A percentile compares a stretch with the other conserved stretches of the same genome.
Evolutionary conservation across 2,329 filamentous ascomycete species (phyloP).

Genomic region (Aspergillus sp.): DNA sequence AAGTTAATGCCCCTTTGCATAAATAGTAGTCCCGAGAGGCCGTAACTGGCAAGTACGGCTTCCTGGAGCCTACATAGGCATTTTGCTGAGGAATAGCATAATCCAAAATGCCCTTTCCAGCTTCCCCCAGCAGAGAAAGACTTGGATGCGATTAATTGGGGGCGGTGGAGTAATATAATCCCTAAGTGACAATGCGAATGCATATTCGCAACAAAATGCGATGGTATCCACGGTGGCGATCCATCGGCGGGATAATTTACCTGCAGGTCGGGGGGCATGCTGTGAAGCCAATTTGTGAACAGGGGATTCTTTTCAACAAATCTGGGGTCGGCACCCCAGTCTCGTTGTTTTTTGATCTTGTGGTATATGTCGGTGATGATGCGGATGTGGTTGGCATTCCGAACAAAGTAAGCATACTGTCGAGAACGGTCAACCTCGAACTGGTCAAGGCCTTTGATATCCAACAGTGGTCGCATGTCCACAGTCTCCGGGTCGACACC

Average conservation of each 20-base stretch:
- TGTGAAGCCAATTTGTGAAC: conserved; percentile 68
- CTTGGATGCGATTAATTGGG: conserved; percentile 73
- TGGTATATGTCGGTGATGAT: conserved; percentile 69
- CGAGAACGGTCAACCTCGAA: conserved; percentile 71
- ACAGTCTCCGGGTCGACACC: conserved; percentile 68
- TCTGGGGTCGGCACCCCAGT: conserved; percentile 80
- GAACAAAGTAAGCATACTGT: conserved; percentile 75
- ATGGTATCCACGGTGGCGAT: conserved; percentile 74
- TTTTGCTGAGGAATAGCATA: conserved; percentile 80
- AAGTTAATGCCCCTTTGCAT: conserved; percentile 96
- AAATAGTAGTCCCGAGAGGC: conserved; percentile 72
- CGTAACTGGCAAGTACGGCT: conserved; percentile 67
- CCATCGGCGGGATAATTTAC: conserved; percentile 72
- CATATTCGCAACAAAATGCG: conserved; percentile 81
- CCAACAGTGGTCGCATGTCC: conserved; percentile 62
- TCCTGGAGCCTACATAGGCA: conserved; percentile 81
- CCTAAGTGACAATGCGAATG: conserved; percentile 83
- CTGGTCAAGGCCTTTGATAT: conserved; percentile 61
- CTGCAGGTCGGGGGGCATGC: conserved; percentile 70
- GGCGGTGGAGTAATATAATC: conserved; percentile 79
- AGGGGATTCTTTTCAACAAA: conserved; percentile 72
- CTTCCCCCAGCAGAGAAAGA: conserved; percentile 62
- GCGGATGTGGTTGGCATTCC: conserved; percentile 70
- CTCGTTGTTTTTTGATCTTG: conserved; percentile 65
- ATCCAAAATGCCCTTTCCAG: conserved; percentile 83